Evolutionary conservation across 805 yeast genomes (phyloP), one percentile per base, ranked within the genome.

Genomic region (Sungouiella blattae): DNA sequence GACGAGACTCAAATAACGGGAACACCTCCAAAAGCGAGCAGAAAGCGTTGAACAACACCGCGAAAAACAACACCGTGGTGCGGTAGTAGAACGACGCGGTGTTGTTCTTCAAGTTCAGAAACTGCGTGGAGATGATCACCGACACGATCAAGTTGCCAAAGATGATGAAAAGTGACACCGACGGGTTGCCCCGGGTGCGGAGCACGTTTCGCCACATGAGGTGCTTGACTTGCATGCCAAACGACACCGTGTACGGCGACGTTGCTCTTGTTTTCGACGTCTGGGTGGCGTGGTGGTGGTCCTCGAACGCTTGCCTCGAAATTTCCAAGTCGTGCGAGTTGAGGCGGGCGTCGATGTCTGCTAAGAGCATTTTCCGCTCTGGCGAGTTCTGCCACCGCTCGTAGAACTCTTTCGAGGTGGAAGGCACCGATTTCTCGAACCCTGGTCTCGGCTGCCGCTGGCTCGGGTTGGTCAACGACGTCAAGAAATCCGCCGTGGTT

Each of bases 61-160:
- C 80, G 55, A 80, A 80, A 60, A 83, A 84, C 68, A 83, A 64
- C 30, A 80, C 71, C 28, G 87, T 77, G 49, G 79, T 73, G 51
- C 87, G 64, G 48, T 61, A 66, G 53, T 69, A 77, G 45, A 79
- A 72, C 2, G 78, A 68, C 1, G 49, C 57, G 1, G 84, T 71
- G 20, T 53, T 53, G 14, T 52, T 32, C 43, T 53, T 57, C 43
- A 75, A 49, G 46, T 78, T 75, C 58, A 75, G 78, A 46, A 77
- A 80, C 46, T 80, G 68, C 2, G 85, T 78, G 22, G 80, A 67
- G 28, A 75, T 55, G 25, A 80, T 58, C 38, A 80, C 58, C 18
- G 78, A 76, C 78, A 78, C 76, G 9, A 65, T 47, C 11, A 69
- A 55, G 44, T 78, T 72, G 35, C 76, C 73, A 34, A 68, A 30